phyloP scores from a whole-genome alignment of 257 asterid genomes.

The Leonotis leonurus region DNA sequence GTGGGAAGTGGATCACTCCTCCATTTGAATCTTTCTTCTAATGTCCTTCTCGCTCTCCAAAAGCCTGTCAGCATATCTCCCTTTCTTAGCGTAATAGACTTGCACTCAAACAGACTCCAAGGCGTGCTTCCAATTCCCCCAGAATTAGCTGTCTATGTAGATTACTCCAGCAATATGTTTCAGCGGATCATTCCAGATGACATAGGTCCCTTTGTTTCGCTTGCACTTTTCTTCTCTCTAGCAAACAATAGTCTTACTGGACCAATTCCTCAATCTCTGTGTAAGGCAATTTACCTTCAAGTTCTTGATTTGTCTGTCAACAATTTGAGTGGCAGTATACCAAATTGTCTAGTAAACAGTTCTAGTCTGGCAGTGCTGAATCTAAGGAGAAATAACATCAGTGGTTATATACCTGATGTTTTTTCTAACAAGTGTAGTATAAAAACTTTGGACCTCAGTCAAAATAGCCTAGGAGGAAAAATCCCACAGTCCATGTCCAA shows the following conservation, averaged over 20 bases:
- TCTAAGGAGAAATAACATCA: constrained; percentile 24
- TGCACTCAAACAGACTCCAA: constrained; percentile 26
- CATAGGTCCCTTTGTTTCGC: background rate
- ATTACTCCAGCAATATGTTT: constrained; percentile 36
- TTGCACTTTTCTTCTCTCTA: constrained; percentile 22
- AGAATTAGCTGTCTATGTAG: constrained; percentile 24
- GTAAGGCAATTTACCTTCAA: constrained; percentile 24
- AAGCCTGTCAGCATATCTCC: constrained; percentile 20
- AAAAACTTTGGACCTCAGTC: constrained; percentile 34
- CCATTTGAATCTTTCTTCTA: constrained; percentile 39
- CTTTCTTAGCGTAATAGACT: too few species aligned
- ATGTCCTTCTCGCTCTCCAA: constrained; percentile 25
- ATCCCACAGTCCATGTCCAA: constrained; percentile 35
- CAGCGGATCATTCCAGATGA: constrained; percentile 21
- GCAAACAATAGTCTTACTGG: constrained; percentile 33
- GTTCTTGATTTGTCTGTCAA: constrained; percentile 41
- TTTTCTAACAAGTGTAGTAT: constrained; percentile 20
- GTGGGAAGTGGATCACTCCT: background rate
- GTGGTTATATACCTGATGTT: constrained; percentile 25
- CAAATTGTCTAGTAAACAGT: constrained; percentile 24
- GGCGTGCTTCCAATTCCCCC: constrained; percentile 36
- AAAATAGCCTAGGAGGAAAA: constrained; percentile 27
- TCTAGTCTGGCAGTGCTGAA: constrained; percentile 27
- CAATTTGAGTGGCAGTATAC: constrained; percentile 27
- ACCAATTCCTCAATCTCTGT: constrained; percentile 30